Conservation (phyloP, 768 basidiomycete species). For the Tremella mesenterica region DNA sequence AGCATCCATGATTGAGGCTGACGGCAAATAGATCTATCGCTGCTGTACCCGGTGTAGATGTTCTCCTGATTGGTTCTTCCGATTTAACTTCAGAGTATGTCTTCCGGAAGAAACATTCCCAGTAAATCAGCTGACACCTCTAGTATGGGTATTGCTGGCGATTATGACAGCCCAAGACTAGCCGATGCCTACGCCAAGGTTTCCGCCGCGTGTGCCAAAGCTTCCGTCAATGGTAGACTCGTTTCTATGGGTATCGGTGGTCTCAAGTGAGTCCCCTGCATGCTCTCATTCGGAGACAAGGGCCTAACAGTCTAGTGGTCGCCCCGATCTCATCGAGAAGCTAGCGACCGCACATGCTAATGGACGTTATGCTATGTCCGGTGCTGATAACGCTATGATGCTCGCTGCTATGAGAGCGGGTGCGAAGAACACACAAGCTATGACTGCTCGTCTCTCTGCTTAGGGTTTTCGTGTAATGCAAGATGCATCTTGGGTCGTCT, state of each 20-base stretch:
- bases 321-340: slow-evolving; percentile 29
- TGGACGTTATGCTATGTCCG: slow-evolving; percentile 26
- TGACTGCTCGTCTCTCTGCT: too few relatives aligned
- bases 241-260: slow-evolving; percentile 29
- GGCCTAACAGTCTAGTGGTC: slow-evolving; percentile 5
- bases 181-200: slow-evolving; percentile 17
- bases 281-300: neutral
- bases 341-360: slow-evolving; percentile 13
- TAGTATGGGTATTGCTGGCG: slow-evolving; percentile 33
- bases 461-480: too few relatives aligned
- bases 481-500: too few relatives aligned
- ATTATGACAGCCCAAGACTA: slow-evolving; percentile 20
- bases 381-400: slow-evolving; percentile 22
- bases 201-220: slow-evolving; percentile 17
- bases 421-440: neutral
- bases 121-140: neutral
- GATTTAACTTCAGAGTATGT: slow-evolving; percentile 31
- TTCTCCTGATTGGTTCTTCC: slow-evolving; percentile 20
- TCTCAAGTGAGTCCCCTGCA: slow-evolving; percentile 13
- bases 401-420: slow-evolving; percentile 15
- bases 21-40: slow-evolving; percentile 22
- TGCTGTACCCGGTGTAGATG: slow-evolving; percentile 30
- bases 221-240: slow-evolving; percentile 13
- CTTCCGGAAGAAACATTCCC: neutral
- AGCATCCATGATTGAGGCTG: neutral